Conservation (phyloP, 768 basidiomycete species). For the Boletellus sp. region DNA sequence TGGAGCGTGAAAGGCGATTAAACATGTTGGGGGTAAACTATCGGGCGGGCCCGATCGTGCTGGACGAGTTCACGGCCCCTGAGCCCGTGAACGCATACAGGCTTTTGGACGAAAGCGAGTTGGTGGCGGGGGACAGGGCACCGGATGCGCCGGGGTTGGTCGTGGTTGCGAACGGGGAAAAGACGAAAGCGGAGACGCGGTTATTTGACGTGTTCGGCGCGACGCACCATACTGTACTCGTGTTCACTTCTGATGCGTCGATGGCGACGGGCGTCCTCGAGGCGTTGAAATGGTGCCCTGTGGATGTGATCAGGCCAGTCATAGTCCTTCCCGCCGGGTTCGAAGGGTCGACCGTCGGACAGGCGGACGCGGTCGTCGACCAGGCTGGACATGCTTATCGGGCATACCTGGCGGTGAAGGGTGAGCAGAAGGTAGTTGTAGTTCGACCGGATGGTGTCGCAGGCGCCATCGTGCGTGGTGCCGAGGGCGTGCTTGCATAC, state of each 20-base stretch:
- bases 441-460: constrained; percentile 44
- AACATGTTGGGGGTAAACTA: constrained; percentile 52
- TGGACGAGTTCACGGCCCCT: constrained; percentile 30
- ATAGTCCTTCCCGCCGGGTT: constrained; percentile 14
- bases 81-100: constrained; percentile 6
- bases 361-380: constrained; percentile 36
- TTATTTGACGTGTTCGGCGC: constrained; percentile 20
- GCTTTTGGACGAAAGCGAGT: background rate
- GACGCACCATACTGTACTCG: constrained; percentile 19
- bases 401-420: constrained; percentile 32
- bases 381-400: constrained; percentile 36
- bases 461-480: constrained; percentile 29
- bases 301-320: constrained; percentile 1
- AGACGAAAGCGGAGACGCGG: constrained; percentile 11
- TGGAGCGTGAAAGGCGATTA: constrained; percentile 15
- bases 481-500: constrained; percentile 14
- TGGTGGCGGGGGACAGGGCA: constrained; percentile 13
- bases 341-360: background rate
- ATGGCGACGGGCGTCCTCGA: constrained; percentile 7
- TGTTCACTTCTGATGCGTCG: constrained; percentile 18
- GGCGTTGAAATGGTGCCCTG: constrained; percentile 4
- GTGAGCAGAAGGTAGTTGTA: constrained; percentile 33
- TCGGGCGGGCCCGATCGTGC: constrained; percentile 45
- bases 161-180: background rate
- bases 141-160: constrained; percentile 12